These are phyloP conservation scores for Eurotiales sp. DNA, from an alignment of 2,329 filamentous ascomycete genomes.

Conservation along the genomic window DNA sequence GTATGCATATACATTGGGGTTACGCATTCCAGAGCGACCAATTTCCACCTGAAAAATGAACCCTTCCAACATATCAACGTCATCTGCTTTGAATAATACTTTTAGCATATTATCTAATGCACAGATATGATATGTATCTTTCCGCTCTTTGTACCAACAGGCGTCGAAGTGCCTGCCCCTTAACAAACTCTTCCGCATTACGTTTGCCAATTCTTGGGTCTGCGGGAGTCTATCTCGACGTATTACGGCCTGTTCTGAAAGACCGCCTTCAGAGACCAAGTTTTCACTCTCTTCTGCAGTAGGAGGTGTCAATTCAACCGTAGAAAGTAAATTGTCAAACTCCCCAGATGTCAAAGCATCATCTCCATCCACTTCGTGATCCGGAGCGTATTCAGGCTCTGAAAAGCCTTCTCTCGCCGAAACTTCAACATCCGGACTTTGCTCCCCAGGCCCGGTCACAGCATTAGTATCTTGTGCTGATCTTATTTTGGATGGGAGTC, in stretches of 20 bases:
- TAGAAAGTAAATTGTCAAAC: neutral
- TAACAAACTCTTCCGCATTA: too few species aligned
- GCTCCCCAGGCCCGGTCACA: neutral
- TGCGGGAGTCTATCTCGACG: too few species aligned
- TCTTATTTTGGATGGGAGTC: neutral
- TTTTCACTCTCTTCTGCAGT: neutral
- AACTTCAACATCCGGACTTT: neutral
- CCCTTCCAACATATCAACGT: too few species aligned
- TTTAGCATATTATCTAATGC: too few species aligned
- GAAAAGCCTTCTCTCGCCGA: neutral
- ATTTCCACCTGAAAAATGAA: too few species aligned
- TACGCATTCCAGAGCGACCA: too few species aligned
- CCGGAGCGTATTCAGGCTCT: neutral
- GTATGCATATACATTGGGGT: too few species aligned
- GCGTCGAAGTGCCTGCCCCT: too few species aligned
- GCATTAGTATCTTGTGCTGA: neutral
- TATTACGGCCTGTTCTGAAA: neutral
- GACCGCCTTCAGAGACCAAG: neutral
- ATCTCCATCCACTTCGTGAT: neutral
- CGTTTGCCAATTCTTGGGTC: too few species aligned
- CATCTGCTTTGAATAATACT: too few species aligned
- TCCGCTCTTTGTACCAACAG: too few species aligned
- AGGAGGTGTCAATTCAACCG: neutral
- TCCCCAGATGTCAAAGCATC: neutral
- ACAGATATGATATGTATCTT: too few species aligned